Percentiles rank a stretch among this genome's conserved stretches.
Evolutionary conservation across 495 filamentous ascomycete species (phyloP).

Genomic region (Trichocladium antarcticum): DNA sequence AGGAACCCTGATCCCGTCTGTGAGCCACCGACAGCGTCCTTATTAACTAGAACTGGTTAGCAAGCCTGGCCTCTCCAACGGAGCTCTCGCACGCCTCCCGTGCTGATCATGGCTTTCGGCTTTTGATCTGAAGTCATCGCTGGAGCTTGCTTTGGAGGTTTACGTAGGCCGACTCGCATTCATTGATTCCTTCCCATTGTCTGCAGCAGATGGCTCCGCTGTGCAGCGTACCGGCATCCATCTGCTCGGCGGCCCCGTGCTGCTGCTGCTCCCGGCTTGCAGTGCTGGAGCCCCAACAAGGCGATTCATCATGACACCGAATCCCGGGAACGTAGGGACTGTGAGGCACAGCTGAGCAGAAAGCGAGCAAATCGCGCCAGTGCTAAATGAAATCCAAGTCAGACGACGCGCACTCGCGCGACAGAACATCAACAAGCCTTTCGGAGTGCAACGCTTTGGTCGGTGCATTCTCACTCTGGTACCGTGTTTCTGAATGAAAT

Average conservation of each 20-base stretch:
- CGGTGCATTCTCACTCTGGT: constrained; percentile 20
- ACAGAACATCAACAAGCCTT: background rate
- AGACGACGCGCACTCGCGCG: constrained; percentile 4
- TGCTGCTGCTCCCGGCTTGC: background rate
- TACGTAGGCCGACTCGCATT: too few relatives aligned
- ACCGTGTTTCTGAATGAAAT: constrained; percentile 26
- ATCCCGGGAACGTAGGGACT: background rate
- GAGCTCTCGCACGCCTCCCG: too few relatives aligned
- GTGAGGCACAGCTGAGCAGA: background rate
- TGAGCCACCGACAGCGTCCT: constrained; percentile 8
- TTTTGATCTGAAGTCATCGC: background rate
- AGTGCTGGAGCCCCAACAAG: constrained; percentile 6
- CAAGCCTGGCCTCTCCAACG: too few relatives aligned
- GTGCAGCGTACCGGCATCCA: background rate
- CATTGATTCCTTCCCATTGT: background rate
- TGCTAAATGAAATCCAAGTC: too few relatives aligned
- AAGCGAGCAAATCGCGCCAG: too few relatives aligned
- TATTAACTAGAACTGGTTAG: too few relatives aligned
- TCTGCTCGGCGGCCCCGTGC: background rate
- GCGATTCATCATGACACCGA: background rate
- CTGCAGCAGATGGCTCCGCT: constrained; percentile 5
- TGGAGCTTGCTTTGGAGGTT: too few relatives aligned
- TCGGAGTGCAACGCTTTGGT: constrained; percentile 21
- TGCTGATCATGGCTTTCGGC: background rate
- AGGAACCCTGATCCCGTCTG: too few relatives aligned